Evolutionary conservation across 306 rosid genomes (phyloP), one percentile per base, ranked within the genome.

Genomic region (Geum urbanum): DNA sequence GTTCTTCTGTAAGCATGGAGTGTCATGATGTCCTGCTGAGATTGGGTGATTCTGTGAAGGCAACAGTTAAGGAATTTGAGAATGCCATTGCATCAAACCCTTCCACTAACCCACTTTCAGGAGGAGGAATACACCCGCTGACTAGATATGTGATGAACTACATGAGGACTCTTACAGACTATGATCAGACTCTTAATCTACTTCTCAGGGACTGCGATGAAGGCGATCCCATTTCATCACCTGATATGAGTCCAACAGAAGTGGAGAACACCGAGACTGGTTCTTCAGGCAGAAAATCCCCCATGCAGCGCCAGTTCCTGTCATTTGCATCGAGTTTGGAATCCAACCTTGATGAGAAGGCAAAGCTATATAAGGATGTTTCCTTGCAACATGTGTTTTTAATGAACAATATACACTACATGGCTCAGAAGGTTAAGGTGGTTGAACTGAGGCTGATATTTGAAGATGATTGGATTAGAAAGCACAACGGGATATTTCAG

Each of bases 51-150:
- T 85, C 96, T 39, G 98, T 84, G 64, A 82, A 76, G 77, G 79
- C 79, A 40, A 88, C 98, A 6, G 87, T 88, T 71, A 41, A 87
- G 32, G 90, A 92, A 70, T 90, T 92, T 64, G 67, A 79, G 78
- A 84, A 81, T 72, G 96, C 91, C 54, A 79, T 90, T 66, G 97
- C 91, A 40, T 78, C 91, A 37, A 86, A 90, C 85, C 68, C 69
- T 60, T 88, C 98, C 4, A 39, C 82, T 39, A 76, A 82, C 16
- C 82, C 96, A 53, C 71, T 90, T 68, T 79, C 86, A 5, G 96
- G 97, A 10, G 98, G 98, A 5, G 98, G 96, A n/a, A 67, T 85
- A 69, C 98, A 92, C 66, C 96, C 90, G 47, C 84, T 92, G 71
- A 83, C 91, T 14, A 88, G 74, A 80, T 92, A 90, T 64, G 98